Conservation (phyloP, 23 red algal species). For the Pyropia yezoensis region DNA sequence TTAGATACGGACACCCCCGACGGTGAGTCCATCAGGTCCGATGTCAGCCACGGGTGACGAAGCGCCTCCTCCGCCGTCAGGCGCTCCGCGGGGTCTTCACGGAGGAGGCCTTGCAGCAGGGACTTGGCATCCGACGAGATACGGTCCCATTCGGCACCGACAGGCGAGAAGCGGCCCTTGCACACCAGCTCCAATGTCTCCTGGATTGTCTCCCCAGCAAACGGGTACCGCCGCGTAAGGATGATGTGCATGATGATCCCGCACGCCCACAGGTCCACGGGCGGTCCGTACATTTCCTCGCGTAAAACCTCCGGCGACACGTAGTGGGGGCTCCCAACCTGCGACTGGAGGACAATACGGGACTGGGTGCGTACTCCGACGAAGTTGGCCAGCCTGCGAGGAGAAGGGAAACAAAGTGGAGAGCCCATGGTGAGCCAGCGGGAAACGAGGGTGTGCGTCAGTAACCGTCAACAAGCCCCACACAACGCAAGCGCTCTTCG, state of each 20-base stretch:
- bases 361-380: conserved; percentile 50
- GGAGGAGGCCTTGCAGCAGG: conserved; percentile 64
- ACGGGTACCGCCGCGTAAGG: conserved; percentile 82
- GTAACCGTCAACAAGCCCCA: too few relatives aligned
- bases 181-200: conserved; percentile 76
- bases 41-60: conserved; percentile 67
- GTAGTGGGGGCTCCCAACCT: conserved; percentile 85
- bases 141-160: conserved; percentile 66
- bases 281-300: conserved; percentile 50
- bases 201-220: conserved; percentile 80
- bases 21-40: too few relatives aligned
- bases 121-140: conserved; percentile 69
- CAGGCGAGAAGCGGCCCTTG: conserved; percentile 58
- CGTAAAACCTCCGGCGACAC: conserved; percentile 83
- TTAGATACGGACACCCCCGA: too few relatives aligned
- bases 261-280: conserved; percentile 85
- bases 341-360: conserved; percentile 67
- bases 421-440: too few relatives aligned
- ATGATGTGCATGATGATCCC: conserved; percentile 96
- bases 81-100: conserved; percentile 74
- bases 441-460: too few relatives aligned
- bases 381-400: conserved; percentile 73
- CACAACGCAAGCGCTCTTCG: too few relatives aligned
- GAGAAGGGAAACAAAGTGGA: too few relatives aligned
- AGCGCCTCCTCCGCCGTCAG: conserved; percentile 68